phyloP scores from a whole-genome alignment of 129 eudicot genomes.

The Centella asiatica region DNA sequence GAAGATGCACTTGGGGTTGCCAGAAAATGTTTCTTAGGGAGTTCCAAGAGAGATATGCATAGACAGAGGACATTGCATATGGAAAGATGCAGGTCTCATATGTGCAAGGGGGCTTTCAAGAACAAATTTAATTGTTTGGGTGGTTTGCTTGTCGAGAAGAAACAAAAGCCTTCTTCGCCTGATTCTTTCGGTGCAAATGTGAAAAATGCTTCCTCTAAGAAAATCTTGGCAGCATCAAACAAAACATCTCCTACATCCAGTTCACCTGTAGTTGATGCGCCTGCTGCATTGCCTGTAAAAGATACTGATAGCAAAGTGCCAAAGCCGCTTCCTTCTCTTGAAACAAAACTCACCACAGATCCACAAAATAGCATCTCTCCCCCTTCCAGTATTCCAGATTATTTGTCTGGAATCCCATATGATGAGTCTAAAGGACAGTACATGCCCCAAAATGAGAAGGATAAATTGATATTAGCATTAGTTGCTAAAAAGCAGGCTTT shows the following conservation, averaged over 20 bases:
- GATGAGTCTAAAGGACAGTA: slow-evolving; percentile 42
- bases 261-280: not conserved
- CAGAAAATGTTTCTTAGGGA: slow-evolving; percentile 22
- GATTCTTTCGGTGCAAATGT: slow-evolving; percentile 23
- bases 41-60: slow-evolving; percentile 30
- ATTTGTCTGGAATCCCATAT: slow-evolving; percentile 38
- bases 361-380: not conserved
- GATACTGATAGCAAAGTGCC: slow-evolving; percentile 11
- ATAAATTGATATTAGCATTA: slow-evolving; percentile 61
- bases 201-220: slow-evolving; percentile 22
- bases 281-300: slow-evolving; percentile 7
- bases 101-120: slow-evolving; percentile 34
- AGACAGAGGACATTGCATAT: slow-evolving; percentile 37
- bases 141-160: slow-evolving; percentile 32
- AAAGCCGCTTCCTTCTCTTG: slow-evolving; percentile 5
- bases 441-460: slow-evolving; percentile 63
- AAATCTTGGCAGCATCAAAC: slow-evolving; percentile 3
- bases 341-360: slow-evolving; percentile 15
- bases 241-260: slow-evolving; percentile 9
- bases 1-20: slow-evolving; percentile 25
- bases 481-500: slow-evolving; percentile 69
- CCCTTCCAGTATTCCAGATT: slow-evolving; percentile 21
- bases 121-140: slow-evolving; percentile 46
- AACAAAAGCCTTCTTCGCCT: slow-evolving; percentile 19
- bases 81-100: slow-evolving; percentile 41